Evolutionary conservation across 257 asterid species (phyloP), one percentile per base, ranked within the genome.

Genomic region (Nicotiana paniculata): DNA sequence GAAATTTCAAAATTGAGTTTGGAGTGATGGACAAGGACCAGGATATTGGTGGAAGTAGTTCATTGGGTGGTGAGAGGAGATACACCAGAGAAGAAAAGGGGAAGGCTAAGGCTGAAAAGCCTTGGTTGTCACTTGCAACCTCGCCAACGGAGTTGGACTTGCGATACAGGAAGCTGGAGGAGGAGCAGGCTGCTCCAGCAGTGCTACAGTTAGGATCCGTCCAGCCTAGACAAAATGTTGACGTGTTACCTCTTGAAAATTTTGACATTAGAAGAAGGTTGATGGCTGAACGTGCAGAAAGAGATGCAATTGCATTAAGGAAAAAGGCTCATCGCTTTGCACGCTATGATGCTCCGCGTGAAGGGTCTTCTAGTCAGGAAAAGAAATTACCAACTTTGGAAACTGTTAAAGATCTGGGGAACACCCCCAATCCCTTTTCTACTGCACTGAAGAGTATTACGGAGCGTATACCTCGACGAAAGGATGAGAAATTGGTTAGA

Each of bases 61-160:
- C 26, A 39, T 61, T 33, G 58, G 51, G 78, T 39, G 77, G 79
- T 76, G 87, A 77, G 87, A 77, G 84, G 86, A 86, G 92, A 82
- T 89, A 85, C 85, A 83, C 90, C 5, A 51, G 83, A 86, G 91
- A 87, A 83, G 92, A 89, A 86, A 89, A 85, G 81, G 96, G 91
- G 62, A 88, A 90, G 86, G 88, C 80, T 21, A 82, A 53, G 83
- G 85, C 83, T 72, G 83, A 24, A 46, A 87, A 86, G 83, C 63
- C 90, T 30, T 92, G 92, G 92, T 84, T 90, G 79, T 85, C 94
- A 32, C 90, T 90, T 24, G 53, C 81, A 32, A 77, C 28, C 57
- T 54, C 62, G 83, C 75, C 63, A 70, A 28, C n/a, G 81, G 77
- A 86, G 9, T 58, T 80, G 70, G 86, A 55, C 77, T 80, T 85